Evolutionary conservation across 2,329 filamentous ascomycete genomes (phyloP).

Genomic region (Monosporascus sp.): DNA sequence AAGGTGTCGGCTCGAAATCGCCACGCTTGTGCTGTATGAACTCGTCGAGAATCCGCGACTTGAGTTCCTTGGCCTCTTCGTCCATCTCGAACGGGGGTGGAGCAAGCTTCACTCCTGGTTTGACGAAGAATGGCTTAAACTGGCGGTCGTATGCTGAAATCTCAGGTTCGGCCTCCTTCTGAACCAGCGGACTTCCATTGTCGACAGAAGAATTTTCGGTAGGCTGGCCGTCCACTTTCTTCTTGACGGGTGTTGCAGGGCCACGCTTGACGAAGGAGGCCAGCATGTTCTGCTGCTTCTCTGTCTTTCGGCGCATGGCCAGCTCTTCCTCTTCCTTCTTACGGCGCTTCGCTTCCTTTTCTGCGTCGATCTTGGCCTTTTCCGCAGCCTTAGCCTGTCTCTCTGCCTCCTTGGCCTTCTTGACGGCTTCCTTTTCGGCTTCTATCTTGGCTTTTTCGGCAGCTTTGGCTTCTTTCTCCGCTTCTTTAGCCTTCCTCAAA

Average conservation of each 20-base stretch:
- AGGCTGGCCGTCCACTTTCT: constrained; percentile 9
- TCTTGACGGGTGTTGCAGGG: constrained; percentile 20
- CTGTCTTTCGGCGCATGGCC: constrained; percentile 37
- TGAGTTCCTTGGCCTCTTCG: constrained; percentile 46
- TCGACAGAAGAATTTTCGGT: constrained; percentile 9
- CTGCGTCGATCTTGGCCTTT: constrained; percentile 15
- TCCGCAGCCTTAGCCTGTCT: constrained; percentile 23
- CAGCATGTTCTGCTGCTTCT: constrained; percentile 31
- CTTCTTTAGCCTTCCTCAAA: constrained; percentile 36
- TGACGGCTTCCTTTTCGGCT: constrained; percentile 8
- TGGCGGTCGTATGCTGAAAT: constrained; percentile 58
- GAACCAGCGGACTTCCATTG: constrained; percentile 16
- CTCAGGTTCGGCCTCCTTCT: constrained; percentile 18
- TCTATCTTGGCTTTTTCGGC: constrained; percentile 17
- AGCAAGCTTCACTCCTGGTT: constrained; percentile 68
- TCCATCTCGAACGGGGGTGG: constrained; percentile 54
- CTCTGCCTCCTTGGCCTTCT: constrained; percentile 9
- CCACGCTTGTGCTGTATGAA: constrained; percentile 43
- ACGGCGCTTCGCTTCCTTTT: constrained; percentile 33
- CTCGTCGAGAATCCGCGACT: constrained; percentile 47
- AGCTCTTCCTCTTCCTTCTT: constrained; percentile 32
- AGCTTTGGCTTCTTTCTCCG: constrained; percentile 30
- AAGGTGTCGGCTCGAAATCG: constrained; percentile 35
- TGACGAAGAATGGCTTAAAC: constrained; percentile 79
- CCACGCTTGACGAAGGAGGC: constrained; percentile 19